Evolutionary conservation across 805 yeast genomes (phyloP), one percentile per base, ranked within the genome.

Genomic region (Kuraishia capsulata): DNA sequence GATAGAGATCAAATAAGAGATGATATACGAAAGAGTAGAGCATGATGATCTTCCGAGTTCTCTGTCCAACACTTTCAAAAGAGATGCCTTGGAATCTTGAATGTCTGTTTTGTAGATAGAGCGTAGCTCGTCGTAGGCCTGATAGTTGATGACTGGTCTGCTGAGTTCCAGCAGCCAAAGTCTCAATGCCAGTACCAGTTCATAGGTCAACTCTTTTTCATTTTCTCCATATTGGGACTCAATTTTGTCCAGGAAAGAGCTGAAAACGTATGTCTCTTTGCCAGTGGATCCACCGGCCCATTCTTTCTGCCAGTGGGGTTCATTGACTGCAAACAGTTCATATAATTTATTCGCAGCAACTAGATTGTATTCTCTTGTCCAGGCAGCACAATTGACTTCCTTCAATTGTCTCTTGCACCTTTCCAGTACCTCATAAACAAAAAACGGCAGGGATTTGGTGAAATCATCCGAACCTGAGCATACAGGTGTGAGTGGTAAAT

Each of bases 151-250:
- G 5, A 39, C 29, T 8, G 38, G 18, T 17, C 25, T 34, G 10
- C 28, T 35, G 19, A 39, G 24, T 23, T 39, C 41, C 21, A 39
- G 35, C 13, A 39, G 25, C 41, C 41, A 39, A 18, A 24, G 20
- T 19, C 35, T 39, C 14, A 39, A 25, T 19, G 30, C 14, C 19
- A 18, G 14, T 13, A 37, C 36, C 19, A 19, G 16, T 6, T 18
- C 30, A n/a, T 28, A 6, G 13, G 31, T 32, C 4, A 10, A 14
- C n/a, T 26, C 38, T 8, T 9, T 9, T 17, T 28, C 31, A 13
- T 8, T 13, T 11, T 24, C 26, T 5, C 13, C 17, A 14, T 11
- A 28, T 23, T 23, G 26, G 11, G 26, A 8, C 8, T 11, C 11
- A 11, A 23, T 11, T n/a, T n/a, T n/a, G 11, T 23, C 26, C 9